These are phyloP conservation scores for Neurospora sp. DNA, from an alignment of 495 filamentous ascomycete genomes.

Conservation along the genomic window DNA sequence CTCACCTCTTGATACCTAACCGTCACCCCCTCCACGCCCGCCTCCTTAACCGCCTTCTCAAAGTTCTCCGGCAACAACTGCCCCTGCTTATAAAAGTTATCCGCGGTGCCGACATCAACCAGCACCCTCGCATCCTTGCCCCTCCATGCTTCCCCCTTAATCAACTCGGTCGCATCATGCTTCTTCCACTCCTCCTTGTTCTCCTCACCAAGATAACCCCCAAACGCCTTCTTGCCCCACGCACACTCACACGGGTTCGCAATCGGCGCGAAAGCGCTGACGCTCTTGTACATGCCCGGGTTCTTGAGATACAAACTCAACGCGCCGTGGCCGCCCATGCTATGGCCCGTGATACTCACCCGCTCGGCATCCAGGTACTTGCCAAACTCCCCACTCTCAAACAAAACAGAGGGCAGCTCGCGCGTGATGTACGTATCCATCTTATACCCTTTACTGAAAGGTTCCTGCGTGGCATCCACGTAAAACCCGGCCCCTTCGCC, in stretches of 20 bases:
- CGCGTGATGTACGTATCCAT: constrained; percentile 87
- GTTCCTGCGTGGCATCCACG: constrained; percentile 71
- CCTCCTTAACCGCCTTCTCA: constrained; percentile 61
- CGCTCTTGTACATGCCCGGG: constrained; percentile 76
- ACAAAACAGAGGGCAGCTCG: constrained; percentile 72
- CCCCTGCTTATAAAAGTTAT: constrained; percentile 90
- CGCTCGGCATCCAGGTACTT: constrained; percentile 52
- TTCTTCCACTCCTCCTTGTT: constrained; percentile 65
- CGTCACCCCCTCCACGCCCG: constrained; percentile 53
- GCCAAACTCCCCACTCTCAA: constrained; percentile 38
- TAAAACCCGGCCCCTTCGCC: constrained; percentile 90
- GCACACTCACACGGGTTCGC: constrained; percentile 74
- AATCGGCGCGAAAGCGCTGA: constrained; percentile 88
- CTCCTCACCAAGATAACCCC: constrained; percentile 69
- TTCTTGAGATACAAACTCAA: constrained; percentile 85
- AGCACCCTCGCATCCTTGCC: constrained; percentile 60
- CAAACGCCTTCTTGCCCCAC: constrained; percentile 95
- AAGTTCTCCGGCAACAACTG: constrained; percentile 95
- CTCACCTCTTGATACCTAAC: constrained; percentile 69
- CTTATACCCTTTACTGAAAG: constrained; percentile 65
- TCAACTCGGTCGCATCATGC: constrained; percentile 86
- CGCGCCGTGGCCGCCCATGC: constrained; percentile 95
- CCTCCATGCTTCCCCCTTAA: constrained; percentile 49
- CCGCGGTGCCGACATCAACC: constrained; percentile 85
- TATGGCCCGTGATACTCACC: constrained; percentile 81